Evolutionary conservation across 2,329 filamentous ascomycete species (phyloP).

Genomic region (Arthrocladium fulminans): DNA sequence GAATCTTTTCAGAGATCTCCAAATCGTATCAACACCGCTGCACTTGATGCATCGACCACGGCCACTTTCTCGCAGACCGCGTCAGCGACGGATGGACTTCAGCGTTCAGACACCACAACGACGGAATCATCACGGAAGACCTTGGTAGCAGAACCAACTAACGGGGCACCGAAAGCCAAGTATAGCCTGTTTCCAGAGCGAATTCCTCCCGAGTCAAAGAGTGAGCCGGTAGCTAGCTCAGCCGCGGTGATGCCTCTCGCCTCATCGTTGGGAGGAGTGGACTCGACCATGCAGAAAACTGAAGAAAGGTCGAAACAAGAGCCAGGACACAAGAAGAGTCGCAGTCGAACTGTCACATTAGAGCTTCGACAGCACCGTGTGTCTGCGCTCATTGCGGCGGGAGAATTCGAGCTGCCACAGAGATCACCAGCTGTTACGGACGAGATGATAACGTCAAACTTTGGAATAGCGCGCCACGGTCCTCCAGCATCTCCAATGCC

Average conservation of each 20-base stretch:
- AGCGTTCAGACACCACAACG: background rate
- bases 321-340: conserved; percentile 2
- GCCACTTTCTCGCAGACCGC: background rate
- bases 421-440: conserved; percentile 13
- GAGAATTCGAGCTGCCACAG: conserved; percentile 6
- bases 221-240: background rate
- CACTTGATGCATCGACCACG: conserved; percentile 8
- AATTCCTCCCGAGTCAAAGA: conserved; percentile 4
- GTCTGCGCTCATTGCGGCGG: conserved; percentile 4
- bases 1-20: background rate
- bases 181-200: conserved; percentile 19
- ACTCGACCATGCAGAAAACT: background rate
- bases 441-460: conserved; percentile 7
- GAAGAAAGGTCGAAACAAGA: no score
- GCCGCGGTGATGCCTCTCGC: conserved; percentile 2
- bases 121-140: conserved; percentile 1
- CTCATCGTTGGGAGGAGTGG: background rate
- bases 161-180: conserved; percentile 7
- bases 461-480: background rate
- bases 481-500: conserved; percentile 5
- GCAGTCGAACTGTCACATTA: conserved; percentile 5
- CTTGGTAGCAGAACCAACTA: background rate
- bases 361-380: conserved; percentile 3
- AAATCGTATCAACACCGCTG: background rate
- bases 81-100: background rate